phyloP scores from a whole-genome alignment of 2,329 filamentous ascomycete species.

The Fonsecaea multimorphosa region DNA sequence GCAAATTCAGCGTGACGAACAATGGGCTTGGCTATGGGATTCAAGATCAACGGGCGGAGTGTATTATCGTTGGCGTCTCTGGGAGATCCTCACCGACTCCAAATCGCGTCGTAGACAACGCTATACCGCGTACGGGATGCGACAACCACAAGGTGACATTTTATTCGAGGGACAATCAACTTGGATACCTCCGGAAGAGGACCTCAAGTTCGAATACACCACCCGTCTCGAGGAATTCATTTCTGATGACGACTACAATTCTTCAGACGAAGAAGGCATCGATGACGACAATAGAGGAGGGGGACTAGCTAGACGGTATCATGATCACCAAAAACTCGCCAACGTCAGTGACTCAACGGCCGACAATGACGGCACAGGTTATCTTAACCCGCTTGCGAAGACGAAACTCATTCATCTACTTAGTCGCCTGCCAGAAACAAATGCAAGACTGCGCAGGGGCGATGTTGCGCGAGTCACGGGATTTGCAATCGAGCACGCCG shows the following conservation, averaged over 20 bases:
- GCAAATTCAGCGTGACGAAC: conserved; percentile 83
- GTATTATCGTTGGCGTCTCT: conserved; percentile 92
- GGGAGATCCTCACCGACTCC: conserved; percentile 78
- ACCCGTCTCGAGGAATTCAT: conserved; percentile 79
- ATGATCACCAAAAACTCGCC: conserved; percentile 43
- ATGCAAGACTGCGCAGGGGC: conserved; percentile 76
- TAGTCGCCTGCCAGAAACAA: conserved; percentile 77
- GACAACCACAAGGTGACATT: conserved; percentile 49
- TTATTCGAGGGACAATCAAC: conserved; percentile 77
- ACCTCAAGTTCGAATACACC: conserved; percentile 79
- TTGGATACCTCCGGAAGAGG: conserved; percentile 77
- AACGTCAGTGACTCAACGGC: conserved; percentile 38
- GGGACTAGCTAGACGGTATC: conserved; percentile 50
- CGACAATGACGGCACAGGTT: conserved; percentile 61
- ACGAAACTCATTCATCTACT: conserved; percentile 84
- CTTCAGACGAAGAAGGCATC: conserved; percentile 79
- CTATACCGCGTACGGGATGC: conserved; percentile 29
- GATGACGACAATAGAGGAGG: conserved; percentile 51
- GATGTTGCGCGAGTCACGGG: conserved; percentile 85
- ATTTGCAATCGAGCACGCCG: conserved; percentile 88
- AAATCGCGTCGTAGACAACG: conserved; percentile 42
- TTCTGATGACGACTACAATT: conserved; percentile 83
- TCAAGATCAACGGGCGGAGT: conserved; percentile 77
- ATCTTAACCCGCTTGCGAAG: conserved; percentile 81
- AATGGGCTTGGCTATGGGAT: conserved; percentile 95